phyloP scores from a whole-genome alignment of 176 grass and related monocot genomes.

The Raddia guianensis region DNA sequence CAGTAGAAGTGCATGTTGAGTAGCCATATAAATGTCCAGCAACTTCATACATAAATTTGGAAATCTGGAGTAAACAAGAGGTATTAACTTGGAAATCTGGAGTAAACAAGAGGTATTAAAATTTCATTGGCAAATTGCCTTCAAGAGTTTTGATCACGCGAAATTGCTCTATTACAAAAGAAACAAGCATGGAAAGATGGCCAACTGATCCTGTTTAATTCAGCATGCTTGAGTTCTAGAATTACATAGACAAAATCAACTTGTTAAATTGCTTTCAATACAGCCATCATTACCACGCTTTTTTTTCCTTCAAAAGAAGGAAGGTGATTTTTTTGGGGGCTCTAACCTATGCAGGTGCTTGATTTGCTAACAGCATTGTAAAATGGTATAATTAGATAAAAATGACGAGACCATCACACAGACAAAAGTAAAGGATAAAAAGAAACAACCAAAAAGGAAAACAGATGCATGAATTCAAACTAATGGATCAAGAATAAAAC shows the following conservation, averaged over 20 bases:
- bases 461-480: not conserved
- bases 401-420: not conserved
- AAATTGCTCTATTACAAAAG: constrained; percentile 4
- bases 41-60: not conserved
- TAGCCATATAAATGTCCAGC: not conserved
- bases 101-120: not conserved
- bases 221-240: not conserved
- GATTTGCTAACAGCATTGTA: constrained; percentile 10
- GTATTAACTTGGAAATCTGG: too few relatives aligned
- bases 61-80: not conserved
- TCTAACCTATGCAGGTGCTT: not conserved
- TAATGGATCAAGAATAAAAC: constrained; percentile 8
- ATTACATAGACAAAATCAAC: not conserved
- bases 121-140: not conserved
- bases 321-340: not conserved
- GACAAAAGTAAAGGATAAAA: not conserved
- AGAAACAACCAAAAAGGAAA: not conserved
- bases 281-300: not conserved
- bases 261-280: constrained; percentile 10
- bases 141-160: not conserved
- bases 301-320: constrained; percentile 8
- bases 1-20: not conserved
- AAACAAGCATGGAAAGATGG: constrained; percentile 15
- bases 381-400: constrained; percentile 13
- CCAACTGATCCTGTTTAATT: not conserved